Base-by-base conservation (phyloP, 768 basidiomycete species). In the Collybia mongolica region DNA sequence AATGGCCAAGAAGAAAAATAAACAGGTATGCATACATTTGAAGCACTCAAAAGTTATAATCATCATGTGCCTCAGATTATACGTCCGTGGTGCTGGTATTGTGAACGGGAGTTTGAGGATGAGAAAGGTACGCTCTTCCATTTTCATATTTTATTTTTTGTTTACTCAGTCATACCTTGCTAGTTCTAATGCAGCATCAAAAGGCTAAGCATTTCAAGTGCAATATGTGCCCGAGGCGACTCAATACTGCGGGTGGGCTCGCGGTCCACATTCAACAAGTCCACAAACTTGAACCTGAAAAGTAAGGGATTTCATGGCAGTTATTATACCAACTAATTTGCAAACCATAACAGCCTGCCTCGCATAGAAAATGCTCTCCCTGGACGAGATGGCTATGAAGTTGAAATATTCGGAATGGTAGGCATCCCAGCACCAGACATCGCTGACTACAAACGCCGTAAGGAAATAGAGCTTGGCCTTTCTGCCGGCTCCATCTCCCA, bases 171-270 rank as follows among this genome's bases (percentile, higher is more conserved):
- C 20, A 17, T 18, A 40, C 18, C 19, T 41, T 32, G 51, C 6
- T 60, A 94, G 97, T 99, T 58, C 82, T 99, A 55, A 93, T 98
- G 84, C 94, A 97, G 70, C 96, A 99, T 70, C 96, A 99, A 65
- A 98, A 98, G 72, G 96, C 97, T 11, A 99, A 99, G 69, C 96
- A 98, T 65, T 99, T 98, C 79, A 97, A 97, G 68, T 98, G 97
- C 62, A 84, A 86, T 53, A 84, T 96, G 80, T 98, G 96, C 65
- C 96, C 97, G 17, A 79, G 97, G 53, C 83, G 94, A 57, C 73
- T 99, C 54, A 98, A 99, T 64, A 98, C 96, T 2, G 97, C 97
- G 2, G 97, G 97, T 59, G 97, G 97, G 67, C 75, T 99, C 23
- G 95, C 94, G 6, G 97, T 98, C 2, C 97, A 99, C 65, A 91